phyloP scores from a whole-genome alignment of 1,284 basidiomycete genomes.

The Microstroma glucosiphilum region DNA sequence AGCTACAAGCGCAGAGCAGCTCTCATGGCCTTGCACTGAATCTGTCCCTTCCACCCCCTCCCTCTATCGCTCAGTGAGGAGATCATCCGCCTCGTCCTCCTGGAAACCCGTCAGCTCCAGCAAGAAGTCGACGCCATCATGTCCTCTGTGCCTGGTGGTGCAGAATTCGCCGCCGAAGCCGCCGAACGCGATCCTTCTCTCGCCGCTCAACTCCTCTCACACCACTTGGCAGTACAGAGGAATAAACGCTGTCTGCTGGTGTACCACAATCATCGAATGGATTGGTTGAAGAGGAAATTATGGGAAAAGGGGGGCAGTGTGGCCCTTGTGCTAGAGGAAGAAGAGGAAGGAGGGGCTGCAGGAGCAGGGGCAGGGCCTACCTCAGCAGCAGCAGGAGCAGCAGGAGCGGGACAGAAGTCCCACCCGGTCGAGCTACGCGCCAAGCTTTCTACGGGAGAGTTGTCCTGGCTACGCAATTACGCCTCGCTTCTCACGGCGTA shows the following conservation, averaged over 20 bases:
- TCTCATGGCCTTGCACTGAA: background rate
- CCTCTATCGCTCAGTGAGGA: slow-evolving; percentile 55
- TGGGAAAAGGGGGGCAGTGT: slow-evolving; percentile 90
- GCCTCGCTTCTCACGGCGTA: slow-evolving; percentile 73
- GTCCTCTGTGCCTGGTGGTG: slow-evolving; percentile 55
- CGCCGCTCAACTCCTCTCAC: slow-evolving; percentile 70
- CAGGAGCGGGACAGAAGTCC: slow-evolving; percentile 45
- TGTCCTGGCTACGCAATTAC: slow-evolving; percentile 81
- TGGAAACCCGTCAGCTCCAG: slow-evolving; percentile 83
- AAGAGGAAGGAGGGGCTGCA: slow-evolving; percentile 12
- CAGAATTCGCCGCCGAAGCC: slow-evolving; percentile 48
- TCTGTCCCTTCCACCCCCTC: background rate
- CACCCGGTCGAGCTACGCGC: slow-evolving; percentile 60
- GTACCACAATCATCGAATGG: slow-evolving; percentile 77
- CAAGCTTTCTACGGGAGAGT: slow-evolving; percentile 78
- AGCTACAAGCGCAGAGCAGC: background rate
- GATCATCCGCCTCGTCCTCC: slow-evolving; percentile 74
- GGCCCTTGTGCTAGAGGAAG: slow-evolving; percentile 68
- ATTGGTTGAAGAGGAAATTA: slow-evolving; percentile 74
- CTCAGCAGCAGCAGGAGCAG: slow-evolving; percentile 2
- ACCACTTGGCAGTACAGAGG: slow-evolving; percentile 76
- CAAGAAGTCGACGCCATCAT: slow-evolving; percentile 51
- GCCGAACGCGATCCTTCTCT: slow-evolving; percentile 50
- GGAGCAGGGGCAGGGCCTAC: background rate
- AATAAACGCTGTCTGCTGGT: slow-evolving; percentile 91